phyloP scores from a whole-genome alignment of 1,139 yeast species.

The Candida tunisiensis region DNA sequence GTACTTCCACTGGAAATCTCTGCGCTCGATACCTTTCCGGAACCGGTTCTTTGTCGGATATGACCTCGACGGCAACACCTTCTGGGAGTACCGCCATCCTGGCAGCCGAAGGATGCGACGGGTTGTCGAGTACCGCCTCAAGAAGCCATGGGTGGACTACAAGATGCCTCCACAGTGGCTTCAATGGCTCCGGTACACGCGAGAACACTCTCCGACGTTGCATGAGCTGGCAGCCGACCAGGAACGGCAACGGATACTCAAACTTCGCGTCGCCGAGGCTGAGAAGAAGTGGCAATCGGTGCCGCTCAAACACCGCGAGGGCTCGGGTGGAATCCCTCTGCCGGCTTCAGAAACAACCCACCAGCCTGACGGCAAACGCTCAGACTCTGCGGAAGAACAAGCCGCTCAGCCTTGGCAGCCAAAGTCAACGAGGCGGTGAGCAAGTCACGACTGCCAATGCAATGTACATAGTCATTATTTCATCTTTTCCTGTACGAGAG shows the following conservation, averaged over 20 bases:
- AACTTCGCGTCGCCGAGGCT: slow-evolving; percentile 39
- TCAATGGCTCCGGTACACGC: slow-evolving; percentile 60
- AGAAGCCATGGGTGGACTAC: slow-evolving; percentile 20
- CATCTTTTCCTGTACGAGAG: too few species aligned
- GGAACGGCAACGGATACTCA: slow-evolving; percentile 35
- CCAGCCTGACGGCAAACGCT: too few species aligned
- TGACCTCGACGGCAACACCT: slow-evolving; percentile 67
- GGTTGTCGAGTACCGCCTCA: slow-evolving; percentile 21
- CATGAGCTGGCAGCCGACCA: slow-evolving; percentile 45
- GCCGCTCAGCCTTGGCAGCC: too few species aligned
- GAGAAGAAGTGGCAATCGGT: slow-evolving; percentile 38
- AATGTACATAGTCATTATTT: too few species aligned
- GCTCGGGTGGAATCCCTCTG: too few species aligned
- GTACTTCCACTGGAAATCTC: slow-evolving; percentile 41
- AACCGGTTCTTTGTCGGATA: slow-evolving; percentile 32
- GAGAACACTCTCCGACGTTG: slow-evolving; percentile 42
- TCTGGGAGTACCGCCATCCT: slow-evolving; percentile 53
- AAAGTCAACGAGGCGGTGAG: too few species aligned
- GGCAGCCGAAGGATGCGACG: slow-evolving; percentile 21
- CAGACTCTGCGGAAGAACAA: too few species aligned
- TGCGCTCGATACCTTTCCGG: slow-evolving; percentile 53
- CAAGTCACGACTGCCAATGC: too few species aligned
- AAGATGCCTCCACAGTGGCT: slow-evolving; percentile 54
- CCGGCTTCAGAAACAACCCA: too few species aligned
- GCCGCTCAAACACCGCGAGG: slow-evolving; percentile 17